Evolutionary conservation across 352 stramenopile species (phyloP), one percentile per base, ranked within the genome.

Genomic region (Thraustochytrium striatum): DNA sequence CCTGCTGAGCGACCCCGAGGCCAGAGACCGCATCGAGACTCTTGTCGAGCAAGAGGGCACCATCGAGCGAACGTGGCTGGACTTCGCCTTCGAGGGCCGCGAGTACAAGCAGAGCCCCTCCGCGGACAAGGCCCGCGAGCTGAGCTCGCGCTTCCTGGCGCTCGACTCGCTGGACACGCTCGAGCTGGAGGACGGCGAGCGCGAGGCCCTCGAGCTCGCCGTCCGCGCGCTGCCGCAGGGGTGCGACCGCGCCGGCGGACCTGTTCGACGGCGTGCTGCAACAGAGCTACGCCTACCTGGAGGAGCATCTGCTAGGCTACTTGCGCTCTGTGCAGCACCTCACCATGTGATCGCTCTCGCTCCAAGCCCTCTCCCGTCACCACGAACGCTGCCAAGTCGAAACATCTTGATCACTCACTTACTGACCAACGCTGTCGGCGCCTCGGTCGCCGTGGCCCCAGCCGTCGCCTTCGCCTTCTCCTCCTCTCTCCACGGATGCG

Each of bases 271-370:
- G 30, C 13, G 59, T 33, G 21, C 25, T 70, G 25, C 50, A 55
- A n/a, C 59, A 53, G 13, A 38, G 35, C 21, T 38, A 53, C 5
- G 59, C 50, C 3, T 70, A 70, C 59, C 59, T 70, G 3, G 59
- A 70, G 25, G 53, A 70, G 59, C 7, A 70, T 38, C 53, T 70
- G 50, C 59, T 70, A 53, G 59, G 59, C 9, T 70, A 70, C 9
- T 5, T 70, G 16, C 59, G 59, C 41, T 70, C 59, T 16, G 44
- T 33, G 25, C 59, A 70, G 59, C 53, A 70, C n/a, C n/a, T n/a
- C n/a, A n/a, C n/a, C n/a, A n/a, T n/a, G n/a, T n/a, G n/a, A n/a
- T n/a, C n/a, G n/a, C n/a, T n/a, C n/a, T n/a, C n/a, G n/a, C n/a
- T n/a, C n/a, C n/a, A n/a, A n/a, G n/a, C n/a, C n/a, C n/a, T n/a